phyloP scores from a whole-genome alignment of 768 basidiomycete genomes.

The Coprinopsis cinerea region DNA sequence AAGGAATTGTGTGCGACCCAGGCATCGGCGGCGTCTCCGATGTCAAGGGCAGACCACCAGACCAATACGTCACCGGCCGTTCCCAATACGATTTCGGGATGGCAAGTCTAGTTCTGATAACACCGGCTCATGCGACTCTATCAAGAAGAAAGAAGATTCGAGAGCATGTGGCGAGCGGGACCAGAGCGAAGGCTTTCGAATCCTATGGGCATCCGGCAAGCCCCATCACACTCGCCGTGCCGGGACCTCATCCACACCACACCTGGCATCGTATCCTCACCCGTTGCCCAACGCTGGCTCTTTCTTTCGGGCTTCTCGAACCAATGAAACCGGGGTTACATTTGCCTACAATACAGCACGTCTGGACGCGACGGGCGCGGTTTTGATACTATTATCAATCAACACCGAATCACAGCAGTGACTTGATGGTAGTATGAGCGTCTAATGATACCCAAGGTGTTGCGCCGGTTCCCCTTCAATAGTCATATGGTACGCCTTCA shows the following conservation, averaged over 20 bases:
- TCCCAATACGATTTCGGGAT: slow-evolving; percentile 3
- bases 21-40: neutral
- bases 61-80: neutral
- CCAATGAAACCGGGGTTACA: too few relatives aligned
- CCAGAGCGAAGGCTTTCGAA: neutral
- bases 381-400: neutral
- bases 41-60: neutral
- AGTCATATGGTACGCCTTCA: neutral
- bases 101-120: slow-evolving; percentile 2
- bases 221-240: neutral
- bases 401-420: too few relatives aligned
- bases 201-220: too few relatives aligned
- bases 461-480: neutral
- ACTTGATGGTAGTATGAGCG: too few relatives aligned
- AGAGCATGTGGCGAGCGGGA: neutral
- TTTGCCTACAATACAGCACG: too few relatives aligned
- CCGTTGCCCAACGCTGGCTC: neutral
- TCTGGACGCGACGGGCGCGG: neutral
- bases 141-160: neutral
- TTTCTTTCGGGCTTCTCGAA: too few relatives aligned
- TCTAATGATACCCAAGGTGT: neutral
- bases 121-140: neutral
- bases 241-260: neutral
- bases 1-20: neutral
- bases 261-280: neutral